Conservation (phyloP, 2,329 filamentous ascomycete genomes). For the Aspergillus novofumigatus region DNA sequence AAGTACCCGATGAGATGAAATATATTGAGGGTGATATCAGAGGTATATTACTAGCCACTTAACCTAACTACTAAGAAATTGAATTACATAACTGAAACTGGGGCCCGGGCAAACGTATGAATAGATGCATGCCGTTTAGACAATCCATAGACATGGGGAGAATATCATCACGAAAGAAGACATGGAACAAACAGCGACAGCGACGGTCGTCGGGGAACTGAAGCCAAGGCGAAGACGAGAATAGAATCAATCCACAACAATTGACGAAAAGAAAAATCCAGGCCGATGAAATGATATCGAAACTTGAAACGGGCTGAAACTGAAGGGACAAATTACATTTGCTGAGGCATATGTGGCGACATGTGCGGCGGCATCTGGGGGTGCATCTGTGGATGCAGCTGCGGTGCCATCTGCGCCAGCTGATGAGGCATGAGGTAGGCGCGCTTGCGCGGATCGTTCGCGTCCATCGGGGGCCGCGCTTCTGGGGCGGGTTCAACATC, state of each 20-base stretch:
- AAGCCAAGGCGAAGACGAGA: neutral
- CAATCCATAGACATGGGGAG: neutral
- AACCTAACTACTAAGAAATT: neutral
- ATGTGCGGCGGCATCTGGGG: neutral
- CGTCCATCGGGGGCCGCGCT: conserved; percentile 12
- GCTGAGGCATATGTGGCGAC: conserved; percentile 5
- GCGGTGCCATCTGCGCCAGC: conserved; percentile 1
- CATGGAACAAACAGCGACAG: neutral
- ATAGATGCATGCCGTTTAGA: neutral
- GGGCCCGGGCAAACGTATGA: neutral
- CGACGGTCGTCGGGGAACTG: neutral
- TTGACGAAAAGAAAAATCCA: neutral
- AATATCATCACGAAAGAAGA: neutral
- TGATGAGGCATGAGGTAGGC: conserved; percentile 18
- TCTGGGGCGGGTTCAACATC: conserved; percentile 16
- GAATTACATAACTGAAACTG: neutral
- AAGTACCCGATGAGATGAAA: too few relatives aligned
- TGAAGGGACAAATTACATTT: conserved; percentile 8
- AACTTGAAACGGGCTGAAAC: neutral
- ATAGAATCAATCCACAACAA: neutral
- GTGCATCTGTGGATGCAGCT: neutral
- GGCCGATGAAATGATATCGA: neutral
- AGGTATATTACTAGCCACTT: neutral
- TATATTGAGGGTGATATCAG: neutral
- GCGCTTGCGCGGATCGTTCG: conserved; percentile 20